Base-by-base conservation (phyloP, 225 moss, liverwort and hornwort genomes). In the Pleurozium schreberi region DNA sequence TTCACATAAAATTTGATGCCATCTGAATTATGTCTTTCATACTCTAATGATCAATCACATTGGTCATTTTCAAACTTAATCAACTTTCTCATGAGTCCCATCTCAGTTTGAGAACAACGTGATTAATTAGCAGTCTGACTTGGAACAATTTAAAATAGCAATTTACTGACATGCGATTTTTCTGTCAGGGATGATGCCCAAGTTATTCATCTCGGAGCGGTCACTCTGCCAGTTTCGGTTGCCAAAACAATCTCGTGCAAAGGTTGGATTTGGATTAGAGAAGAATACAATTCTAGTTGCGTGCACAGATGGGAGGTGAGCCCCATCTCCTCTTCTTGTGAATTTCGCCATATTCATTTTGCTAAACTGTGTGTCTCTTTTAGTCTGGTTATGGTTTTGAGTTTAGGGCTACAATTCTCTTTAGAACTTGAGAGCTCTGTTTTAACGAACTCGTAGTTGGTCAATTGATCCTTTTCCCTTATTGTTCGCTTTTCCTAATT, bases 251-350 rank as follows among this genome's bases (percentile, higher is more conserved):
- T 93, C 95, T 61, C 92, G 86, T 75, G 88, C 90, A 33, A 59
- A 61, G 42, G 95, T 89, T 82, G 94, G 79, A 86, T 94, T 78
- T 91, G 95, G 93, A 92, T 88, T 81, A 74, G 93, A 85, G 65
- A 93, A 90, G 57, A 90, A 97, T 58, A 89, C 90, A 30, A 88
- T 92, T 75, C n/a, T 92, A 49, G 88, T 94, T 84, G 90, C 91
- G 47, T 95, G 95, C 85, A 82, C 93, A 69, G 91, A 94, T 87
- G 96, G 96, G 68, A 95, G 96, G 96, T 97, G 85, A 70, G 88
- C 40, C n/a, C 65, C 74, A 42, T n/a, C 36, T 34, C 42, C 21
- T 34, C 64, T 45, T 71, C 47, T 18, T 40, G 33, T 71, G 58
- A 73, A 58, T 59, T 42, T 65, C 34, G 38, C 20, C 45, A 27